Percentiles rank a stretch among this genome's conserved stretches.
Evolutionary conservation across 2,329 filamentous ascomycete species (phyloP).

Genomic region (Phyllosticta capitalensis): DNA sequence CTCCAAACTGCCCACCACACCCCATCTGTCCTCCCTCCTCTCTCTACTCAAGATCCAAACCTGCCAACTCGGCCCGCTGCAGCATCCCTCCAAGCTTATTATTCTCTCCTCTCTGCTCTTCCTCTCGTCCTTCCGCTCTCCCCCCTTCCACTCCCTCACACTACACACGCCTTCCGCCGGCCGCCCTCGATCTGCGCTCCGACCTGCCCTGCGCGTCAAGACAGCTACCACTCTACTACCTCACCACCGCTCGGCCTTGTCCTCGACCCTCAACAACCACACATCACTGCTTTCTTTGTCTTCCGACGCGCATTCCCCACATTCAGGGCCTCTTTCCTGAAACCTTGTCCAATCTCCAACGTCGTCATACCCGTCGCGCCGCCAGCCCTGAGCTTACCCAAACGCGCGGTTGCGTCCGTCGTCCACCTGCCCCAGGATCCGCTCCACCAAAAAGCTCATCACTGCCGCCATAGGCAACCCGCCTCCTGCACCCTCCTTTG

Average conservation of each 20-base stretch:
- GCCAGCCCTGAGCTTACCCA: constrained; percentile 26
- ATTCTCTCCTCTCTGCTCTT: neutral
- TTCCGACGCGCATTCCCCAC: constrained; percentile 20
- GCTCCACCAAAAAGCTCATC: constrained; percentile 26
- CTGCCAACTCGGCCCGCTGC: constrained; percentile 8
- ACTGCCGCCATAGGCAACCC: constrained; percentile 24
- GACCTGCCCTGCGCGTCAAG: constrained; percentile 6
- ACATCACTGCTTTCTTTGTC: constrained; percentile 12
- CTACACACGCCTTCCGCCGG: neutral
- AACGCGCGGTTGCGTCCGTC: constrained; percentile 25
- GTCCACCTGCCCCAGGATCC: constrained; percentile 22
- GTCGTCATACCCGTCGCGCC: constrained; percentile 8
- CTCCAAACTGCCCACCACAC: neutral
- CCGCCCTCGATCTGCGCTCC: constrained; percentile 11
- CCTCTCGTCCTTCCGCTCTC: neutral
- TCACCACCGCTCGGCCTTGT: constrained; percentile 2
- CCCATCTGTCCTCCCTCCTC: neutral
- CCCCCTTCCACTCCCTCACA: neutral
- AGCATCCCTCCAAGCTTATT: constrained; percentile 2
- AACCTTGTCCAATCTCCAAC: constrained; percentile 21
- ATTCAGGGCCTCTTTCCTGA: constrained; percentile 24
- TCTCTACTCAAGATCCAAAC: neutral
- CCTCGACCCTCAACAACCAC: constrained; percentile 1
- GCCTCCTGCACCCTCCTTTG: constrained; percentile 17
- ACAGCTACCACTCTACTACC: neutral